phyloP scores from a whole-genome alignment of 257 asterid genomes.

The Solanum microdontum region DNA sequence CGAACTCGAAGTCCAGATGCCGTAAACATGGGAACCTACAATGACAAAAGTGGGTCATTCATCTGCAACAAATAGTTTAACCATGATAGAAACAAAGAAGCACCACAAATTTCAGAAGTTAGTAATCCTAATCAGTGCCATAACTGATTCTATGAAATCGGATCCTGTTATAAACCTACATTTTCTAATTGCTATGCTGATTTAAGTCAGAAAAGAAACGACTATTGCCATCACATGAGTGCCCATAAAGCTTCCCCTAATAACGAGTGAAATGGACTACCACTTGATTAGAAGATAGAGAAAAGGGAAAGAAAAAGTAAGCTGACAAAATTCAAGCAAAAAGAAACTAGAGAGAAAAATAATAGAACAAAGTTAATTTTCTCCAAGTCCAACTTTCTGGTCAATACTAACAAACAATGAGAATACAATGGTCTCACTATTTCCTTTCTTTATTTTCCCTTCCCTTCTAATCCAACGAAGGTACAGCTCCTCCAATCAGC shows the following conservation, averaged over 20 bases:
- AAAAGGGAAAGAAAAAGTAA: background rate
- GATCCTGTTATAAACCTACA: background rate
- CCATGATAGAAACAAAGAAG: background rate
- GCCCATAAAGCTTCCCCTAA: background rate
- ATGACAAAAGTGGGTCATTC: background rate
- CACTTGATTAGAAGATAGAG: background rate
- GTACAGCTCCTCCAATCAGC: background rate
- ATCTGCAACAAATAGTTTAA: background rate
- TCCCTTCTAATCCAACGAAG: background rate
- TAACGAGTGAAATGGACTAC: background rate
- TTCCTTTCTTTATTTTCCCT: background rate
- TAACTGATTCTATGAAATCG: background rate
- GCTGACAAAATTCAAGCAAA: background rate
- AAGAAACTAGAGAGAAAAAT: background rate
- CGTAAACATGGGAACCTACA: constrained; percentile 98
- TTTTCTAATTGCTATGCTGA: background rate
- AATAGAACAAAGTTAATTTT: background rate
- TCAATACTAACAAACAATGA: background rate
- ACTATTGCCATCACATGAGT: background rate
- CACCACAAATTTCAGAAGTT: background rate
- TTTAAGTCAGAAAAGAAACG: background rate
- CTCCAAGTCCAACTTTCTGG: background rate
- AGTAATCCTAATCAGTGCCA: background rate
- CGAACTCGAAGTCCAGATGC: constrained; percentile 99
- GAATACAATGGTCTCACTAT: background rate